These are phyloP conservation scores for Aspergillus steynii DNA, from an alignment of 495 filamentous ascomycete species.

Conservation along the genomic window DNA sequence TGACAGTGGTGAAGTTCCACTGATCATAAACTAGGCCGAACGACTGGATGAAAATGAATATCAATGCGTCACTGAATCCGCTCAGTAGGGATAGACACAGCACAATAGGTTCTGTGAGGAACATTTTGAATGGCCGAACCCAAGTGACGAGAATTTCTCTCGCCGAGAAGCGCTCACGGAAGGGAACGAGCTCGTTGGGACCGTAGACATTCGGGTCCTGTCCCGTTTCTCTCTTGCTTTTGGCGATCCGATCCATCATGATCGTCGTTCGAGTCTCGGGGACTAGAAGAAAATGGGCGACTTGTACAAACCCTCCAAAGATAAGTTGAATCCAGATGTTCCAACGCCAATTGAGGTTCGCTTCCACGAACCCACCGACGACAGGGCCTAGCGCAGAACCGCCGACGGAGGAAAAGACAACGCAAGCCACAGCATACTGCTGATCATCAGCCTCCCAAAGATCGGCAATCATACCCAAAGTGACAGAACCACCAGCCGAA, in stretches of 20 bases:
- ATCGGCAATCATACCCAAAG: constrained; percentile 62
- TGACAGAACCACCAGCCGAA: constrained; percentile 64
- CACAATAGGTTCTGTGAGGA: constrained; percentile 63
- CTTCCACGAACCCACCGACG: constrained; percentile 59
- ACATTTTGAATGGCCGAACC: constrained; percentile 63
- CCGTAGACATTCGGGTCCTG: constrained; percentile 60
- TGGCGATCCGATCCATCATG: constrained; percentile 61
- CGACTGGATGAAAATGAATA: constrained; percentile 69
- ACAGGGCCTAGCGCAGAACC: constrained; percentile 63
- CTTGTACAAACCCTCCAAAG: constrained; percentile 57
- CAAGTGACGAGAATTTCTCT: constrained; percentile 56
- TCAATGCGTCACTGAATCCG: constrained; percentile 62
- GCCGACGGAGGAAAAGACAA: constrained; percentile 65
- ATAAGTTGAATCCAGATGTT: constrained; percentile 61
- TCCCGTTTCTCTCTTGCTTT: constrained; percentile 51
- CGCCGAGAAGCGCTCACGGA: constrained; percentile 57
- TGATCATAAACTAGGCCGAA: constrained; percentile 60
- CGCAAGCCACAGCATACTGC: constrained; percentile 60
- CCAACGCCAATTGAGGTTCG: constrained; percentile 54
- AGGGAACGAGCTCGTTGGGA: constrained; percentile 60
- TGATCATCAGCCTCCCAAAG: constrained; percentile 61
- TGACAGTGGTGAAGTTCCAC: constrained; percentile 54
- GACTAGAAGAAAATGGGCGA: constrained; percentile 53
- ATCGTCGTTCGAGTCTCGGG: constrained; percentile 60
- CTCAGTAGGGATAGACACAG: constrained; percentile 56